These are phyloP conservation scores for Volvox carteri DNA, from an alignment of 163 green algal species.

Conservation along the genomic window DNA sequence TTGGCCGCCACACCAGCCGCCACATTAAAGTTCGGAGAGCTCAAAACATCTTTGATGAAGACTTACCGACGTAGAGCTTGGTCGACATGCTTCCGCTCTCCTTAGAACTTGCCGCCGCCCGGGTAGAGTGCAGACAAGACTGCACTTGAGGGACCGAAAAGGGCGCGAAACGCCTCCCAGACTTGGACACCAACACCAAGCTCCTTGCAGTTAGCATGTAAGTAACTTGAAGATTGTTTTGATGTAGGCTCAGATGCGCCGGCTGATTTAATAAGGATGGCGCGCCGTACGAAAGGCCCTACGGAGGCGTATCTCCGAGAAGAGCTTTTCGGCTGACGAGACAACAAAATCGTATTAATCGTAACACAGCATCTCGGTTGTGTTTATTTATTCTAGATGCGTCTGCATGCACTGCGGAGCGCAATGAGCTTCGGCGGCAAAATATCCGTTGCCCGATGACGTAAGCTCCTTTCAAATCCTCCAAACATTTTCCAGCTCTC, in stretches of 20 bases:
- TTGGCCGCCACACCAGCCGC: constrained; percentile 13
- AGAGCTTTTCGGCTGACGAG: no score
- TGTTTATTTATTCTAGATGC: no score
- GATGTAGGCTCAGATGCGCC: no score
- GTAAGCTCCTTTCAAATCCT: no score
- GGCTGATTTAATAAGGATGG: background rate
- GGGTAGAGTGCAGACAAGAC: constrained; percentile 4
- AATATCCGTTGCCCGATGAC: no score
- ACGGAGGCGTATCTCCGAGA: background rate
- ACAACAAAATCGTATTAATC: no score
- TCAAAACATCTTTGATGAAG: background rate
- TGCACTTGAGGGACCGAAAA: background rate
- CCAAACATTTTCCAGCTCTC: no score
- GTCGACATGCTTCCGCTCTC: constrained; percentile 32
- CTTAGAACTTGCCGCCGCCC: background rate
- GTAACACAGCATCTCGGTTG: no score
- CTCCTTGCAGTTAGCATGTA: constrained; percentile 16
- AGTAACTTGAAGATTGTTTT: background rate
- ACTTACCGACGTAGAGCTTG: constrained; percentile 54
- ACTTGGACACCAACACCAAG: background rate
- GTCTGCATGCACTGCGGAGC: no score
- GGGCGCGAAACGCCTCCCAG: constrained; percentile 2
- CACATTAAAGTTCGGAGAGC: background rate
- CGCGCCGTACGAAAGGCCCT: background rate
- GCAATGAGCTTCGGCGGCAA: no score